Evolutionary conservation across 331 rosid genomes (phyloP), one percentile per base, ranked within the genome.

Genomic region (Arachis monticola): DNA sequence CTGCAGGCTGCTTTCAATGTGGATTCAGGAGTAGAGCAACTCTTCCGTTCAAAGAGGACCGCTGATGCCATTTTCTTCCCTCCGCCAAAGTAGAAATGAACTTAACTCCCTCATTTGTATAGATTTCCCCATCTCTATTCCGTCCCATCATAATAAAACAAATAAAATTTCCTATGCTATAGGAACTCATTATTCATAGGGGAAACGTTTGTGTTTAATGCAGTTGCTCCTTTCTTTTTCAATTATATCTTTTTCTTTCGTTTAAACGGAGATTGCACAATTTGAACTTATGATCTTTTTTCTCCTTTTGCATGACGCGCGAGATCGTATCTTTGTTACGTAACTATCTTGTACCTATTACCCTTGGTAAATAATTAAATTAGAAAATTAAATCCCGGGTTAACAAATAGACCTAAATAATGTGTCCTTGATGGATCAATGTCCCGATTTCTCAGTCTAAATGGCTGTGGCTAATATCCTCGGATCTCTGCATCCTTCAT

Each of bases 31-130:
- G 60, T 87, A 9, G 92, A 84, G 82, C 78, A 92, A 57, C 80
- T 8, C 0, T 92, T 92, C 85, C 82, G 91, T 47, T 88, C 93
- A 44, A 92, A 88, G 88, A 90, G 97, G 85, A 76, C 83, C 68
- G 55, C 87, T 0, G 92, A 83, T 83, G 94, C 87, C 22, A 87
- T 90, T 73, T 92, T 92, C 88, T 92, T 92, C 85, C 92, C 97
- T 57, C 97, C 97, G 12, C 85, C 96, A 30, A 83, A 79, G 35
- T 90, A 84, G 80, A 66, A 8, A 10, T 5, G 14, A 22, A 63
- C 5, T 6, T 71, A 30, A 12, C 45, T 44, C 48, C 62, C 48
- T 77, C 59, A 27, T 2, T 64, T 45, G 41, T 35, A 42, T 6
- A 64, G 35, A 44, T 64, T 53, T 75, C 72, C 47, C 45, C 70